Base-by-base conservation (phyloP, 306 rosid genomes). In the Fragaria vesca region DNA sequence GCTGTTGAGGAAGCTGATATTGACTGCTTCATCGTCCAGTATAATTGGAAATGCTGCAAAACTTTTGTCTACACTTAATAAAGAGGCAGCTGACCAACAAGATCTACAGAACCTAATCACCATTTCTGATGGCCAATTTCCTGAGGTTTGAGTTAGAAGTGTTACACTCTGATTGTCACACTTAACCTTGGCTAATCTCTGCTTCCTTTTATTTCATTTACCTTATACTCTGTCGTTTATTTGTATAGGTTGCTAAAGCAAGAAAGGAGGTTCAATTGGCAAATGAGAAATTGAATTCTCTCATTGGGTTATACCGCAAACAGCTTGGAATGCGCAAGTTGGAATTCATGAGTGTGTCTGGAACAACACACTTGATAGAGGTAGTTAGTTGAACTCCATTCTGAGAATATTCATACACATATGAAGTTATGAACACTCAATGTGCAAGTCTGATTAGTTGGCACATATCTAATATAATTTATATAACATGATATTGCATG, bases 281-380 rank as follows among this genome's bases (percentile, higher is more conserved):
- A 67, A 81, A 51, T 51, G 91, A 92, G 75, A 85, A 89, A 77
- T 85, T 93, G 87, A 89, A 95, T 77, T 83, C 88, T 13, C 82
- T 91, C 83, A 84, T 93, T 69, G 77, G 58, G 78, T 58, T 93
- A 71, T 92, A 86, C 78, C 93, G 97, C 82, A 93, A 91, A 83
- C 88, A 54, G 76, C 87, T 95, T 84, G 85, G 92, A 77, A 86
- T 82, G 87, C 76, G 73, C 81, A 91, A 69, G 68, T 87, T 95
- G 92, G 94, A 92, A 83, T 95, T 93, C 76, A 52, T 75, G 40
- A 82, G 85, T 78, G 92, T 95, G 77, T 93, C 97, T 78, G 99
- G 99, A 80, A 81, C 79, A 66, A 93, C 93, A 26, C 97, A 93
- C 91, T 86, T 93, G 87, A 87, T 95, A 69, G 98, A 95, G 97